Evolutionary conservation across 2,329 filamentous ascomycete genomes (phyloP).

Genomic region (Ceratocystis papillata): DNA sequence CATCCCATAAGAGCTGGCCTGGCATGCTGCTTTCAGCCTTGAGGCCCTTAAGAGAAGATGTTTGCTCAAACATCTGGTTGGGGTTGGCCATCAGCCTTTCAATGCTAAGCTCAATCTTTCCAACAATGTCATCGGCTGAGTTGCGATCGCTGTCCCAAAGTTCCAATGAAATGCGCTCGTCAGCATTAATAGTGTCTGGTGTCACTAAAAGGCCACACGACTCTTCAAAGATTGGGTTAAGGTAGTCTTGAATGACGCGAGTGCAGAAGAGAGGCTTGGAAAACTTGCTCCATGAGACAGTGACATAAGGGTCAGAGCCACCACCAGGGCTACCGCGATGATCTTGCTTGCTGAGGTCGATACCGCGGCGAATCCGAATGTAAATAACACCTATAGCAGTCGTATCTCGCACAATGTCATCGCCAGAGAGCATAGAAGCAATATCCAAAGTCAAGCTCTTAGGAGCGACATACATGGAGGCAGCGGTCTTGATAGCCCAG

Average conservation of each 20-base stretch:
- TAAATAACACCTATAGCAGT: conserved; percentile 81
- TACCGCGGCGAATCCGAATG: conserved; percentile 79
- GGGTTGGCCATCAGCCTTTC: conserved; percentile 90
- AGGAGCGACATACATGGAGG: conserved; percentile 84
- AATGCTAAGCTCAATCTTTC: conserved; percentile 86
- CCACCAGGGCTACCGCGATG: conserved; percentile 68
- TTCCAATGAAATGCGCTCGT: conserved; percentile 87
- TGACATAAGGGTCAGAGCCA: conserved; percentile 91
- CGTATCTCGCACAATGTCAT: conserved; percentile 83
- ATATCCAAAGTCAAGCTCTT: conserved; percentile 90
- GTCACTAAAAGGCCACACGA: conserved; percentile 76
- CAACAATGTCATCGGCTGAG: conserved; percentile 87
- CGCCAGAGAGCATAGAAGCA: conserved; percentile 79
- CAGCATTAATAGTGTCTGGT: conserved; percentile 78
- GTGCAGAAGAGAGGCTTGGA: conserved; percentile 97
- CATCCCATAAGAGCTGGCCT: conserved; percentile 88
- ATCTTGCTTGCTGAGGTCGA: conserved; percentile 86
- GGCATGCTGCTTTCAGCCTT: conserved; percentile 82
- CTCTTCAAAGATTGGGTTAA: conserved; percentile 90
- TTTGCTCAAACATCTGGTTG: conserved; percentile 81
- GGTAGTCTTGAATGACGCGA: conserved; percentile 84
- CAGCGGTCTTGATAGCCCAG: conserved; percentile 78
- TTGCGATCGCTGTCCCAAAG: conserved; percentile 93
- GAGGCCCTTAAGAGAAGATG: conserved; percentile 71
- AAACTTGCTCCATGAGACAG: conserved; percentile 88